Evolutionary conservation across 2,329 filamentous ascomycete genomes (phyloP), one percentile per base, ranked within the genome.

Genomic region (Plectosphaerella plurivora): DNA sequence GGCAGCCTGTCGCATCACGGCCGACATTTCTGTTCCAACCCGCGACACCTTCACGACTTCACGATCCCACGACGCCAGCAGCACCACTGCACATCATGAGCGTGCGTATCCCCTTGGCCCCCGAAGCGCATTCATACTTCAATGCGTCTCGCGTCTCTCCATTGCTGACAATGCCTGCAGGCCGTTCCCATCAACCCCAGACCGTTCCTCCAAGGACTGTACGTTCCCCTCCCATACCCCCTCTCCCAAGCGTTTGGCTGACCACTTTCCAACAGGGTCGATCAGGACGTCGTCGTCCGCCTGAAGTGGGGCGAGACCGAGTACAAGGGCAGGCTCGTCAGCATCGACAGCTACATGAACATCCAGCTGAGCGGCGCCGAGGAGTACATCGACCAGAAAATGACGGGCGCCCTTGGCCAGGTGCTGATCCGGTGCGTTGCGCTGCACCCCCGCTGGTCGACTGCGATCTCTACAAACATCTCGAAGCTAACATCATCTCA

Each of bases 311-410:
- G 91, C 63, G 87, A 97, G 73, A 94, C 91, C 55, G 94, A 99
- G 72, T 99, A 99, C 82, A 95, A 93, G 71, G 94, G 94, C 68
- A 83, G 84, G 60, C 83, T 99, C 57, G 89, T 96, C 66, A 93
- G 88, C 63, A 89, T 96, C 66, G 94, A 99, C 76, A 91, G 89
- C 67, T 99, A 99, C 78, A 97, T 99, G 93, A 99, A 99, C 77
- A 86, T 99, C 59, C 91, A 97, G 75, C 82, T 99, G 58, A 85
- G 86, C 60, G 87, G 88, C 63, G 92, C 93, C 49, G 89, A 96
- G 73, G 94, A 99, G 73, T 97, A 87, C 73, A 89, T 96, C 65
- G 85, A 91, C 67, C 87, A 90, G 61, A 89, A 95, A 80, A 86
- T 84, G 68, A 91, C 88, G 36, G 93, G 91, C 53, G 83, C 83